Evolutionary conservation across 2,329 filamentous ascomycete species (phyloP).

Genomic region (Colletotrichum tabaci): DNA sequence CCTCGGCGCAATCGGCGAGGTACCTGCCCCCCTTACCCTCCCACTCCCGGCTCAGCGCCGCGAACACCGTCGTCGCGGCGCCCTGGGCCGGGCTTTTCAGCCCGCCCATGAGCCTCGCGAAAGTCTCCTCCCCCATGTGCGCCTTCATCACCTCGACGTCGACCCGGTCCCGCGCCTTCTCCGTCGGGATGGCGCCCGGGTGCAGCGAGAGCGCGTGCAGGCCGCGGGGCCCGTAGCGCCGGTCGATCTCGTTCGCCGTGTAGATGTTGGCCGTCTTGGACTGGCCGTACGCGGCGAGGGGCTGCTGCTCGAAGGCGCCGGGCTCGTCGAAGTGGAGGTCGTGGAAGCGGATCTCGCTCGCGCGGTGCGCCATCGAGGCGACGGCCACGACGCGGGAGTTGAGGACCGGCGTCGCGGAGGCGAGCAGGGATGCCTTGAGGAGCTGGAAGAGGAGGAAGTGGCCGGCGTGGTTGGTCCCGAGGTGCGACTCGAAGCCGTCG

Average conservation of each 20-base stretch:
- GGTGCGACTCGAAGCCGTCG: constrained; percentile 55
- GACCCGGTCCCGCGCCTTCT: not conserved
- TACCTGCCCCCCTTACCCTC: constrained; percentile 63
- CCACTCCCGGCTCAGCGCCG: constrained; percentile 57
- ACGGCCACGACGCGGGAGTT: constrained; percentile 63
- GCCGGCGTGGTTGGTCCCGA: constrained; percentile 67
- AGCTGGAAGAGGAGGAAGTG: constrained; percentile 69
- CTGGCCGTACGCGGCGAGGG: constrained; percentile 60
- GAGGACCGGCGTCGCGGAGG: constrained; percentile 54
- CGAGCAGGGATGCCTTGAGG: constrained; percentile 60
- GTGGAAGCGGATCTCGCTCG: constrained; percentile 51
- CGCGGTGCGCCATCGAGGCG: constrained; percentile 59
- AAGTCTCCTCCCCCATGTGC: not conserved
- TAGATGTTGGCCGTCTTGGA: constrained; percentile 67
- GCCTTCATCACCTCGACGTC: not conserved
- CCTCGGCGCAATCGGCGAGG: constrained; percentile 55
- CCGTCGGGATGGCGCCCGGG: constrained; percentile 29
- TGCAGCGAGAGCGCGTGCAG: constrained; percentile 50
- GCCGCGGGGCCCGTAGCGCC: constrained; percentile 46
- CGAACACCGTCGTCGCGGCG: constrained; percentile 63
- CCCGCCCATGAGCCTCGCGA: not conserved
- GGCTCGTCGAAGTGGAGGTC: constrained; percentile 46
- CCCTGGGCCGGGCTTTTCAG: constrained; percentile 56
- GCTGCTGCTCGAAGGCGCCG: constrained; percentile 51
- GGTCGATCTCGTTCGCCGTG: constrained; percentile 65